Evolutionary conservation across 2,329 filamentous ascomycete genomes (phyloP).

Genomic region (Hymenoscyphus occultus): DNA sequence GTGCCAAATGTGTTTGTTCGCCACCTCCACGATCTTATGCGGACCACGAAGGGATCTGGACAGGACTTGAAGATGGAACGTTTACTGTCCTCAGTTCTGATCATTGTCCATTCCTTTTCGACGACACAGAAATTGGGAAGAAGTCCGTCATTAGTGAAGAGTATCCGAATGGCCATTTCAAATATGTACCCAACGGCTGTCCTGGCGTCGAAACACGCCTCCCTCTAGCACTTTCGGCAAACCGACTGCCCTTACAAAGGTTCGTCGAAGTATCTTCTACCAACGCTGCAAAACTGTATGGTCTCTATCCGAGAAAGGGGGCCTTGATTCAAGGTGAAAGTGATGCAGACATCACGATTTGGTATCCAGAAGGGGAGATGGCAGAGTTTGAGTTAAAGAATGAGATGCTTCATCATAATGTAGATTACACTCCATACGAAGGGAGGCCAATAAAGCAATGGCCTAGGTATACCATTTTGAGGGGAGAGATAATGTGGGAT

Average conservation of each 20-base stretch:
- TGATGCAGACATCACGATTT: conserved; percentile 57
- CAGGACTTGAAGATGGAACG: conserved; percentile 48
- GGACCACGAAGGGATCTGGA: conserved; percentile 51
- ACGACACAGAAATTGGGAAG: conserved; percentile 46
- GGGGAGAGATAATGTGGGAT: conserved; percentile 58
- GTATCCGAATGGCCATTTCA: conserved; percentile 47
- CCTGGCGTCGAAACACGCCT: conserved; percentile 57
- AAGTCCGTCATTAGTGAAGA: conserved; percentile 46
- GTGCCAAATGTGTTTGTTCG: conserved; percentile 53
- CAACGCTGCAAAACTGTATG: conserved; percentile 57
- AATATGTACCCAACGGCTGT: conserved; percentile 56
- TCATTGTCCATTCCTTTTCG: conserved; percentile 40
- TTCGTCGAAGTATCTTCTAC: conserved; percentile 55
- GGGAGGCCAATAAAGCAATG: conserved; percentile 55
- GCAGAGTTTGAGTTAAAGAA: conserved; percentile 48
- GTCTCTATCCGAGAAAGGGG: conserved; percentile 51
- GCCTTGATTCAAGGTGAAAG: conserved; percentile 46
- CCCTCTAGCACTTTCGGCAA: conserved; percentile 42
- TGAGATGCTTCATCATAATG: conserved; percentile 55
- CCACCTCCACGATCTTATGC: conserved; percentile 47
- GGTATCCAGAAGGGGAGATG: conserved; percentile 48
- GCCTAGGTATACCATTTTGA: conserved; percentile 58
- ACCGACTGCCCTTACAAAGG: conserved; percentile 43
- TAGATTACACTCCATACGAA: conserved; percentile 63
- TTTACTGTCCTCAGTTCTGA: conserved; percentile 50